Base-by-base conservation (phyloP, 176 grass and related monocot species). In the Eleusine indica region DNA sequence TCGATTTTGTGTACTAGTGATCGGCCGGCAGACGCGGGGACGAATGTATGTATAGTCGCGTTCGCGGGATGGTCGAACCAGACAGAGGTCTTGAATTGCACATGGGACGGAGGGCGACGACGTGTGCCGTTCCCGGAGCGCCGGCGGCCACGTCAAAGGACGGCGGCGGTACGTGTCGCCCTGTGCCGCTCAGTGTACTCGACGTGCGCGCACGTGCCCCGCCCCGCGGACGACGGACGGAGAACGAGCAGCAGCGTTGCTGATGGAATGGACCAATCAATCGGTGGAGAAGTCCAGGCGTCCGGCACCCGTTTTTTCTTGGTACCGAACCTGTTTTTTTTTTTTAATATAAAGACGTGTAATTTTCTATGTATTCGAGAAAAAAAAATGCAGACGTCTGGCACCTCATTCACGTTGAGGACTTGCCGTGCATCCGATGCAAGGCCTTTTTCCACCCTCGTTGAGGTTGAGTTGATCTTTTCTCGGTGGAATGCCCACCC, bases 121-220 rank as follows among this genome's bases (percentile, higher is more conserved):
- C 62, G 63, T 66, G 60, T 37, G 9, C 9, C 28, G 8, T 19
- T 29, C 9, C 9, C 7, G 8, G 4, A 5, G 3, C 40, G 75
- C 77, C 60, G 60, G 47, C 47, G 32, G 44, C 63, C 77, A 80
- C 77, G 77, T 52, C 46, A 7, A 40, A 0, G 64, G 37, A 46
- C 47, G 30, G 64, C 30, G 64, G 64, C 3, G 37, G 32, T 15
- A 80, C 65, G 78, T 69, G 78, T 54, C 78, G 32, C 10, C 30
- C 64, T 40, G 6, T 1, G 3, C 42, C 32, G 61, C 1, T 35
- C 17, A 49, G 28, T 4, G 62, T 28, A 5, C 19, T 16, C 32
- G 6, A 7, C 28, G 61, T 67, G 76, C 43, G 6, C 35, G 61
- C 76, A 35, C 43, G 77, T 79, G 4, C 43, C 60, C 4, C 4